phyloP scores from a whole-genome alignment of 2,329 filamentous ascomycete genomes.

The Mycosphaerella sp. region DNA sequence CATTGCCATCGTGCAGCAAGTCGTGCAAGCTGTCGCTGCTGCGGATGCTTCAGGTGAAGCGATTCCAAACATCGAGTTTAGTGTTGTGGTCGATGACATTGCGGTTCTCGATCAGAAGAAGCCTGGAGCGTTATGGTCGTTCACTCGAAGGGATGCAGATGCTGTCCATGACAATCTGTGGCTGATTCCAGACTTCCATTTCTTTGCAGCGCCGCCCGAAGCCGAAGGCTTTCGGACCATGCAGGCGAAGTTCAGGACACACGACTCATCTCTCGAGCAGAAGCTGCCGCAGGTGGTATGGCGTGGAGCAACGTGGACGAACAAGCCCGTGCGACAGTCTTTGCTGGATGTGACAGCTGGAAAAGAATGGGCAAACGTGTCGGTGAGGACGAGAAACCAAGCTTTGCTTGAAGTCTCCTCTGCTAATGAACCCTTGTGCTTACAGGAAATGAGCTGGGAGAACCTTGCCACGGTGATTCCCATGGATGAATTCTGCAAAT shows the following conservation, averaged over 20 bases:
- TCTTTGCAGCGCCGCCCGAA: conserved; percentile 17
- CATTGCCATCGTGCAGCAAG: conserved; percentile 29
- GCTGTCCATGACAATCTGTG: conserved; percentile 21
- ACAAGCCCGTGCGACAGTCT: conserved; percentile 25
- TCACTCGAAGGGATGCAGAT: conserved; percentile 15
- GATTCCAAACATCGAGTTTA: conserved; percentile 21
- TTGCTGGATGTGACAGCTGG: conserved; percentile 29
- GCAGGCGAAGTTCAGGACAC: conserved; percentile 17
- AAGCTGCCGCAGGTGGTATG: conserved; percentile 30
- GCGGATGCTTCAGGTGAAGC: conserved; percentile 17
- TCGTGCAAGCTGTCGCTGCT: conserved; percentile 17
- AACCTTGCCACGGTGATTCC: conserved; percentile 19
- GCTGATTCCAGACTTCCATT: conserved; percentile 22
- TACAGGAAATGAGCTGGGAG: conserved; percentile 23
- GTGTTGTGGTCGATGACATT: conserved; percentile 20
- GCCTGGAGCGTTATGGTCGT: conserved; percentile 13
- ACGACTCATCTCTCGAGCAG: conserved; percentile 20
- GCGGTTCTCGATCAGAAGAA: conserved; percentile 10
- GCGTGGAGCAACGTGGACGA: conserved; percentile 28
- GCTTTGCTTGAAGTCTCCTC: background rate
- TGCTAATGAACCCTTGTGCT: background rate
- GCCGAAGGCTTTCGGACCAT: conserved; percentile 20
- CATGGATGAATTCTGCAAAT: conserved; percentile 27
- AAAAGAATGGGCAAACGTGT: conserved; percentile 35
- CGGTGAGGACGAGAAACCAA: conserved; percentile 11